Base-by-base conservation (phyloP, 2,329 filamentous ascomycete species). In the Tolypocladium amazonense region DNA sequence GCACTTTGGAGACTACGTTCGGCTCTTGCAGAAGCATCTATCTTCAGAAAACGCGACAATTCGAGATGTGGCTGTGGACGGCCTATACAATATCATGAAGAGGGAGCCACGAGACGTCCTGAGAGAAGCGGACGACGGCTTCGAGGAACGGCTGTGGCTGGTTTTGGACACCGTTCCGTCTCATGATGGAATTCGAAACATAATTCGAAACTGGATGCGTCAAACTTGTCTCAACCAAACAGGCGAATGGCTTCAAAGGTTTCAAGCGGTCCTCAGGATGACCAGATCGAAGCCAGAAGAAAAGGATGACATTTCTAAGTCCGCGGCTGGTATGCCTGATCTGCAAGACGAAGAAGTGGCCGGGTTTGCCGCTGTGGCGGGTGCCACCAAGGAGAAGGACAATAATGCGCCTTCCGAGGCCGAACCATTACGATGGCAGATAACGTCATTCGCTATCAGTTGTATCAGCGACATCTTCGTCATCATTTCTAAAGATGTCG, bases 301-400 rank as follows among this genome's bases (percentile, higher is more conserved):
- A 35, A 79, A 82, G 52, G 71, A 77, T 0, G 70, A 75, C 6
- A 75, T 74, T 23, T 70, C 78, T 4, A 72, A 77, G 14, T 82
- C 67, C 78, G 66, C 71, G 74, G 63, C 77, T 12, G 78, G 80
- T 4, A 79, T 83, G 15, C 81, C 90, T n/a, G 94, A 99, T 66
- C 76, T 97, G 0, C 89, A 93, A 63, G 94, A 99, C 70, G 94
- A 99, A 71, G 95, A 99, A 72, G 93, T 96, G 41, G 94, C 94
- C 58, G 94, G 94, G 0, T 97, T 99, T 69, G 92, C 92, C 38
- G 84, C 87, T n/a, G 86, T 88, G 1, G 81, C 81, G 35, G 87
- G 85, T 33, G 82, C 78, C 4, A 77, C 74, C 5, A 83, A 83
- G 56, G 82, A 88, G 56, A 84, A 85, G 54, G 73, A 79, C 30